These are phyloP conservation scores for Tetrahymena malaccensis DNA, from an alignment of 73 alveolate genomes.

Conservation along the genomic window DNA sequence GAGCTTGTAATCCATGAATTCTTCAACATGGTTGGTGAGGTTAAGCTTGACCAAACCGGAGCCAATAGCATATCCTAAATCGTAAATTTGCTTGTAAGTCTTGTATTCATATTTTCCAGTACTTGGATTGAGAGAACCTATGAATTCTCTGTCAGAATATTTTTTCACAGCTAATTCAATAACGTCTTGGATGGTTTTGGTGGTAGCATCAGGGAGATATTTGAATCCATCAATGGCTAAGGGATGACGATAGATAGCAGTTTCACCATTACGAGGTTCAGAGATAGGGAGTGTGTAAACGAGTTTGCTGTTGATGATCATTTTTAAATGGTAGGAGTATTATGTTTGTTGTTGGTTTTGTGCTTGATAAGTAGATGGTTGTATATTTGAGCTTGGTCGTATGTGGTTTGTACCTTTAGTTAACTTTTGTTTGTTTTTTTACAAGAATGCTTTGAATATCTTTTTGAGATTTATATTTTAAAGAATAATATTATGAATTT, in stretches of 20 bases:
- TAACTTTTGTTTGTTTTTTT: not conserved
- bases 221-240: not conserved
- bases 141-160: not conserved
- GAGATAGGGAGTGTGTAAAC: not conserved
- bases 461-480: not conserved
- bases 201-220: not conserved
- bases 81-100: not conserved
- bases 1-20: slow-evolving; percentile 15
- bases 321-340: not conserved
- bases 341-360: not conserved
- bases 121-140: not conserved
- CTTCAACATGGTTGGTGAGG: slow-evolving; percentile 7
- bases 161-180: not conserved
- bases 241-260: not conserved
- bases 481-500: not conserved
- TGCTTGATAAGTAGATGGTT: not conserved
- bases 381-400: not conserved
- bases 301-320: not conserved
- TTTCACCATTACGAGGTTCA: not conserved
- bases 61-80: not conserved
- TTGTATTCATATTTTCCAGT: not conserved
- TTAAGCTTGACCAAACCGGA: not conserved
- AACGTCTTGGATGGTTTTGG: not conserved
- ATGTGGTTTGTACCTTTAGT: not conserved
- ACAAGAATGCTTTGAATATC: not conserved